Conservation (phyloP, 352 stramenopile genomes). For the Phytophthora uliginosa region DNA sequence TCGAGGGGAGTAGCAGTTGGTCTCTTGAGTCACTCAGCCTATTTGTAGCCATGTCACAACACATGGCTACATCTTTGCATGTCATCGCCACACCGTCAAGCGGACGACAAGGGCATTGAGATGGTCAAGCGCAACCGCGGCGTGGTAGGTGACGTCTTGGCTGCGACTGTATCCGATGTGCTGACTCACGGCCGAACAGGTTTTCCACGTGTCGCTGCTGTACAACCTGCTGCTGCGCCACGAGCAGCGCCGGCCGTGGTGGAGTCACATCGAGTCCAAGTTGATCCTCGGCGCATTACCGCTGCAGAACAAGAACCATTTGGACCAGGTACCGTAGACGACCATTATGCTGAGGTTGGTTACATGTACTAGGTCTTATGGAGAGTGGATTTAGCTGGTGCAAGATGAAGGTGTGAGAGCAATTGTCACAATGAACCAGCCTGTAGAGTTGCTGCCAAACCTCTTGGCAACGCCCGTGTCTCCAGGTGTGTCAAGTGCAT, state of each 20-base stretch:
- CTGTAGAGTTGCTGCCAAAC: slow-evolving; percentile 73
- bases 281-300: slow-evolving; percentile 81
- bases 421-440: slow-evolving; percentile 87
- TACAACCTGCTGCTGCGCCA: slow-evolving; percentile 76
- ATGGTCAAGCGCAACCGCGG: slow-evolving; percentile 33
- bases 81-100: background rate
- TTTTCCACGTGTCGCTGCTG: slow-evolving; percentile 85
- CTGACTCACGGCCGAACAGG: slow-evolving; percentile 28
- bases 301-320: slow-evolving; percentile 63
- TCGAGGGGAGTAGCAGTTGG: background rate
- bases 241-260: slow-evolving; percentile 70
- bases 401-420: slow-evolving; percentile 65
- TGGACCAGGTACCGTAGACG: slow-evolving; percentile 40
- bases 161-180: background rate
- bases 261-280: slow-evolving; percentile 69
- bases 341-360: background rate
- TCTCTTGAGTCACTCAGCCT: background rate
- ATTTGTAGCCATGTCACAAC: slow-evolving; percentile 6
- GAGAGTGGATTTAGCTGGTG: slow-evolving; percentile 46
- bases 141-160: slow-evolving; percentile 22
- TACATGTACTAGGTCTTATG: background rate
- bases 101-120: background rate
- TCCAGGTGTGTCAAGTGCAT: slow-evolving; percentile 41
- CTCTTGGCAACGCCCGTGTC: slow-evolving; percentile 69
- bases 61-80: background rate